Conservation (phyloP, 108 stramenopile genomes). For the Nannochloropsis gaditana region DNA sequence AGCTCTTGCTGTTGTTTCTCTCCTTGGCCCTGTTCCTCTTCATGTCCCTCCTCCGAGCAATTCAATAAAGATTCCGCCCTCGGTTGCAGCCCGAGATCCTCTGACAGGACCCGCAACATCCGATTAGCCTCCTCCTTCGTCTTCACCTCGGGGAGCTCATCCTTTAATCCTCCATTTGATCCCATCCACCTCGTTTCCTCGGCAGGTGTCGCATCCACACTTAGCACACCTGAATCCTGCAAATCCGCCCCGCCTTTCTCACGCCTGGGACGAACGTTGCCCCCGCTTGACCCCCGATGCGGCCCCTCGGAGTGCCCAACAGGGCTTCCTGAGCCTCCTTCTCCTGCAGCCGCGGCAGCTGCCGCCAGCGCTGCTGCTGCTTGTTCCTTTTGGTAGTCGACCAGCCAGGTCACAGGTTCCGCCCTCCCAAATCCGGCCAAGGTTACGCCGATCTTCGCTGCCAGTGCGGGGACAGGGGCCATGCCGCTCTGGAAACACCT, state of each 20-base stretch:
- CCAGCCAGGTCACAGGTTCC: conserved; percentile 3
- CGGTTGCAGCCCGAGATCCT: not conserved
- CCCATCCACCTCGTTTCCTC: not conserved
- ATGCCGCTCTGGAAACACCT: not conserved
- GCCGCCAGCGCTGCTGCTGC: too few relatives aligned
- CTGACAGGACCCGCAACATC: not conserved
- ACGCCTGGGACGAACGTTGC: not conserved
- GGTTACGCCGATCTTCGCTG: not conserved
- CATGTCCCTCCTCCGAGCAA: not conserved
- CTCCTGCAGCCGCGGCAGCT: not conserved
- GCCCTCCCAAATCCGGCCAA: not conserved
- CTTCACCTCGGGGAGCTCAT: conserved; percentile 6
- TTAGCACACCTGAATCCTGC: not conserved
- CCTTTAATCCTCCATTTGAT: not conserved
- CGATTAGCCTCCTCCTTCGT: not conserved
- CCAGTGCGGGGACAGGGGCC: not conserved
- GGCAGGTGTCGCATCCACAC: not conserved
- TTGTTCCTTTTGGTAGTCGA: not conserved
- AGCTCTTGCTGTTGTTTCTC: not conserved
- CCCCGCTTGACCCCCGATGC: not conserved
- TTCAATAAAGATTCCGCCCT: not conserved
- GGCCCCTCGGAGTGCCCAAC: not conserved
- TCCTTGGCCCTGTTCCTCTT: not conserved
- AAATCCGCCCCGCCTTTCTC: not conserved
- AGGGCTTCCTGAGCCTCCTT: not conserved